These are phyloP conservation scores for Pseudonitzschia pungens DNA, from an alignment of 108 stramenopile species.

Conservation along the genomic window DNA sequence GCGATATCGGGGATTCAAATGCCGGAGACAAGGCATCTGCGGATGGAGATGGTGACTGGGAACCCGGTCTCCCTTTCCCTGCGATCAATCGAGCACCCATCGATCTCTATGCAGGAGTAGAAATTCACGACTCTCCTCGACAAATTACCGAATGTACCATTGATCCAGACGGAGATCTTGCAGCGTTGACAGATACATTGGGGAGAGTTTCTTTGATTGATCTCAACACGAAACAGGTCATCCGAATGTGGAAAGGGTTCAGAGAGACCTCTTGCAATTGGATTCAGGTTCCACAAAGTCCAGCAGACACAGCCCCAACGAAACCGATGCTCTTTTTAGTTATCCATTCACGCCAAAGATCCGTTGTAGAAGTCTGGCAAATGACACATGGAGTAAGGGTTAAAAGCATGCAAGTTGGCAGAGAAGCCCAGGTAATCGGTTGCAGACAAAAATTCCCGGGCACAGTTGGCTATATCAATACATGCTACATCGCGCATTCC, in stretches of 20 bases:
- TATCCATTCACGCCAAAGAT: slow-evolving; percentile 70
- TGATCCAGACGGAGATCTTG: slow-evolving; percentile 69
- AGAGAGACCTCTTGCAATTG: slow-evolving; percentile 71
- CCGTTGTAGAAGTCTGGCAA: slow-evolving; percentile 71
- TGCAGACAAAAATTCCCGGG: slow-evolving; percentile 25
- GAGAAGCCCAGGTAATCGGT: slow-evolving; percentile 42
- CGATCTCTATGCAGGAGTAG: slow-evolving; percentile 39
- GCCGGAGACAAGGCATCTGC: neutral
- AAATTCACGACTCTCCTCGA: slow-evolving; percentile 75
- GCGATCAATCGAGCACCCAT: slow-evolving; percentile 35
- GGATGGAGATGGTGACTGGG: slow-evolving; percentile 19
- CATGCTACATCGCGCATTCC: slow-evolving; percentile 41
- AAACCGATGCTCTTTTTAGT: slow-evolving; percentile 51
- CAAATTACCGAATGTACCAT: slow-evolving; percentile 57
- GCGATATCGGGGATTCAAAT: neutral
- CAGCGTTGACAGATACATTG: slow-evolving; percentile 69
- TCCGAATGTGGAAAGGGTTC: slow-evolving; percentile 86
- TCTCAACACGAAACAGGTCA: slow-evolving; percentile 69
- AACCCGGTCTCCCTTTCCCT: slow-evolving; percentile 47
- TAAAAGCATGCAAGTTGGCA: slow-evolving; percentile 38
- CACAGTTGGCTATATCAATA: slow-evolving; percentile 19
- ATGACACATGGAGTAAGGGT: slow-evolving; percentile 64
- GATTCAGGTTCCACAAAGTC: slow-evolving; percentile 44
- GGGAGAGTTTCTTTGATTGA: slow-evolving; percentile 77
- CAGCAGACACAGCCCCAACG: slow-evolving; percentile 6